Evolutionary conservation across 176 grass and related monocot genomes (phyloP).

Genomic region (Eragrostis curvula): DNA sequence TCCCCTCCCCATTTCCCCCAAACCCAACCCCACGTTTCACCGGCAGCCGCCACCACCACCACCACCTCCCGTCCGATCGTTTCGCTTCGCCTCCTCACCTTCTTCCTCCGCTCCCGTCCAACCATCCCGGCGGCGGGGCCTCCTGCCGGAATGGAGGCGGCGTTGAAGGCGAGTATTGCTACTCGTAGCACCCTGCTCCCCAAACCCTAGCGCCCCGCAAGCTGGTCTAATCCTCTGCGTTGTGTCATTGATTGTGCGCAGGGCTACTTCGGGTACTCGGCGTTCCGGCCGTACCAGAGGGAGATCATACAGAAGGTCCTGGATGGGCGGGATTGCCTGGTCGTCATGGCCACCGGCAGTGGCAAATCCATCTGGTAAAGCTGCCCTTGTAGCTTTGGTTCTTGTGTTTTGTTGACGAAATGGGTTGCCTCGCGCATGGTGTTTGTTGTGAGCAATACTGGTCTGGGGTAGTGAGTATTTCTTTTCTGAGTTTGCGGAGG

Average conservation of each 20-base stretch:
- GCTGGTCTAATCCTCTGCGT: background rate
- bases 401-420: too few relatives aligned
- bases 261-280: slow-evolving; percentile 73
- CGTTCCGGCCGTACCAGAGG: slow-evolving; percentile 73
- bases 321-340: slow-evolving; percentile 74
- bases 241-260: slow-evolving; percentile 4
- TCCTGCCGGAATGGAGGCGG: slow-evolving; percentile 59
- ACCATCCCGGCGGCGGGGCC: too few relatives aligned
- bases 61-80: background rate
- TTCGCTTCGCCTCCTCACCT: slow-evolving; percentile 18
- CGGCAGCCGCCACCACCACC: background rate
- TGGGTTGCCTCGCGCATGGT: too few relatives aligned
- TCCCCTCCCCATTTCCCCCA: background rate
- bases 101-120: too few relatives aligned
- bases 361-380: slow-evolving; percentile 85
- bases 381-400: too few relatives aligned
- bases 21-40: background rate
- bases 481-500: too few relatives aligned
- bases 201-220: slow-evolving; percentile 25
- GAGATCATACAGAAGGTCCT: slow-evolving; percentile 78
- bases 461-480: too few relatives aligned
- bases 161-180: slow-evolving; percentile 61
- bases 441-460: too few relatives aligned
- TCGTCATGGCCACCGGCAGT: slow-evolving; percentile 97
- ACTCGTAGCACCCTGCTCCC: too few relatives aligned